Evolutionary conservation across 805 yeast species (phyloP), one percentile per base, ranked within the genome.

Genomic region (Barnettozyma populi): DNA sequence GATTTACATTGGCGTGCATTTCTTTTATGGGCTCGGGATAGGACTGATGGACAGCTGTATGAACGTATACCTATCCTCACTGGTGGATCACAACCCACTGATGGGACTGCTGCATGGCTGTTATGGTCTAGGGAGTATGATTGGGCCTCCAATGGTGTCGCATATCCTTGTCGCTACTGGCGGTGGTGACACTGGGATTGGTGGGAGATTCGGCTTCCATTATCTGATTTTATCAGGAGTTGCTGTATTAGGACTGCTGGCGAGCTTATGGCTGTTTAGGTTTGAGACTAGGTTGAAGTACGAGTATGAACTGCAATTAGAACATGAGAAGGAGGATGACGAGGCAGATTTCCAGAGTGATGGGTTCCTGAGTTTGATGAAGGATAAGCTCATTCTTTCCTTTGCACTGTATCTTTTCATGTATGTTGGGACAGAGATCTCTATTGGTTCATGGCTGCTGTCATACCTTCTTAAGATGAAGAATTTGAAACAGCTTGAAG

Each of bases 41-140:
- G 88, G 89, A 1, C 53, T 74, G 8, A 53, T 78, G 24, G 88
- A 82, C 58, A 77, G 84, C 34, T 64, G 76, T 9, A 63, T 78
- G 56, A 80, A 78, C 54, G 67, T 78, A 14, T 81, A 79, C 73
- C 52, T 63, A 36, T 61, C 66, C 7, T 59, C 73, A 43, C 62
- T 82, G 34, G 71, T 71, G 21, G 77, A 79, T 49, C 73, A 79
- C 43, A 79, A 84, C 41, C 76, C 74, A 45, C 69, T 77, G 49
- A 70, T 84, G 64, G 86, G 90, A 1, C 62, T 71, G 23, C 68
- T 77, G 49, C 94, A 86, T 65, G 90, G 87, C 1, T 59, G 71
- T 13, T 86, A 84, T 62, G 95, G 95, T 1, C 55, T 79, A 3
- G 90, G 90, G 2, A 87, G 90, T 1, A 80, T 86, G 41, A 53